Conservation (phyloP, 305 asterid species). For the Petunia hybrid region DNA sequence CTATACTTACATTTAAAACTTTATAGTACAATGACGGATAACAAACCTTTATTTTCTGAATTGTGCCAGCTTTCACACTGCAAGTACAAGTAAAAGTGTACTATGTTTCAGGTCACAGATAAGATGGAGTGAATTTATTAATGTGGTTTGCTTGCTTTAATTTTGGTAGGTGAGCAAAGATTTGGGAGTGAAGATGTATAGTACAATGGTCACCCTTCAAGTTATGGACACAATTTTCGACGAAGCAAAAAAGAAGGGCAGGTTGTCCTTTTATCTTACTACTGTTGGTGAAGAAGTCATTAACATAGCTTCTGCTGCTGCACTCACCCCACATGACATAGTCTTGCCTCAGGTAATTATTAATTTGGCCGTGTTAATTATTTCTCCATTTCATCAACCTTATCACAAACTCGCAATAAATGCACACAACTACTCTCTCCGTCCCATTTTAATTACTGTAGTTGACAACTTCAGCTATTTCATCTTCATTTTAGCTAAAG, state of each 20-base stretch:
- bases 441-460: too few relatives aligned
- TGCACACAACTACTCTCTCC: too few relatives aligned
- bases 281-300: slow-evolving; percentile 86
- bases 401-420: neutral
- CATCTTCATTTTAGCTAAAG: too few relatives aligned
- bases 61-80: too few relatives aligned
- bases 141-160: neutral
- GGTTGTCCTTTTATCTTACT: slow-evolving; percentile 83
- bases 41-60: too few relatives aligned
- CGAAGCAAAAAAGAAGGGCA: slow-evolving; percentile 93
- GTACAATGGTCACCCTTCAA: slow-evolving; percentile 79
- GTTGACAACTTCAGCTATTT: too few relatives aligned
- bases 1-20: neutral
- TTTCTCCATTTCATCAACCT: neutral
- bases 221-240: slow-evolving; percentile 71
- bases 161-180: slow-evolving; percentile 65
- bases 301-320: slow-evolving; percentile 92
- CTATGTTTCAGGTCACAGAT: neutral
- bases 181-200: slow-evolving; percentile 73
- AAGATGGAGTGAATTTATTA: neutral
- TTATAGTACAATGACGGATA: too few relatives aligned
- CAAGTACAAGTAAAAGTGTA: neutral
- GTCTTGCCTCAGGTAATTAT: slow-evolving; percentile 72
- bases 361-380: neutral
- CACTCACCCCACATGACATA: slow-evolving; percentile 70